Percentiles rank a stretch among this genome's conserved stretches.
Conservation (phyloP, 2,329 filamentous ascomycete genomes). For the Bisporella sp. region DNA sequence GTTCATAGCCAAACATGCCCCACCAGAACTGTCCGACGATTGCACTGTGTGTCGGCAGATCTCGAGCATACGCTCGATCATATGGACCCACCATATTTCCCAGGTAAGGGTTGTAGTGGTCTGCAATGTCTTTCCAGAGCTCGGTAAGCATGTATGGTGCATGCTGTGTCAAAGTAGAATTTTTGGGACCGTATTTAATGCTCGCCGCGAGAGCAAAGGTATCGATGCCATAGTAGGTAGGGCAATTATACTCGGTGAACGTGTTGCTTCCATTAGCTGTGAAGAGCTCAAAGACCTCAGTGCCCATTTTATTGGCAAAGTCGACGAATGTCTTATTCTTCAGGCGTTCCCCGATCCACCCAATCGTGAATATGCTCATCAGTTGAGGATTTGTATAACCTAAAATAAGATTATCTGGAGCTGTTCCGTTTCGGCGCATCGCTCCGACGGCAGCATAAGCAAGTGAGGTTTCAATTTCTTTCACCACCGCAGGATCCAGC, state of each 20-base stretch:
- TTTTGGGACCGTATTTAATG: constrained; percentile 46
- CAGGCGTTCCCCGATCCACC: constrained; percentile 47
- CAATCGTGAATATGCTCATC: constrained; percentile 53
- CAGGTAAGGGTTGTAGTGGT: constrained; percentile 51
- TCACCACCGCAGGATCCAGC: constrained; percentile 28
- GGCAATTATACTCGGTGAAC: constrained; percentile 46
- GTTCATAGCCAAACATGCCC: constrained; percentile 34
- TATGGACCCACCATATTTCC: constrained; percentile 57
- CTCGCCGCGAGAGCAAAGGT: constrained; percentile 41
- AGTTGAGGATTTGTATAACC: constrained; percentile 34
- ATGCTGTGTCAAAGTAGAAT: constrained; percentile 45
- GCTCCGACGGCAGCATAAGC: constrained; percentile 49
- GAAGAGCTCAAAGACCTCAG: constrained; percentile 43
- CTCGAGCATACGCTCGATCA: constrained; percentile 55
- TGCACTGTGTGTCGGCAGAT: constrained; percentile 44
- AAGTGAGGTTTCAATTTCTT: constrained; percentile 44
- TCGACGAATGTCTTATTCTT: constrained; percentile 52
- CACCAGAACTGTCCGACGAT: constrained; percentile 37
- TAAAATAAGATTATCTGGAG: constrained; percentile 34
- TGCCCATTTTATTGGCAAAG: constrained; percentile 47
- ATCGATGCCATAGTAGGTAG: constrained; percentile 52
- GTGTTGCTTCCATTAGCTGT: background rate
- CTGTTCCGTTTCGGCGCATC: constrained; percentile 51
- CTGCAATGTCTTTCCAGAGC: constrained; percentile 44
- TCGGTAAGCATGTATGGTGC: constrained; percentile 41